Percentiles rank a stretch among this genome's conserved stretches.
Conservation (phyloP, 129 eudicot species). For the Chrysanthemum makinoi region DNA sequence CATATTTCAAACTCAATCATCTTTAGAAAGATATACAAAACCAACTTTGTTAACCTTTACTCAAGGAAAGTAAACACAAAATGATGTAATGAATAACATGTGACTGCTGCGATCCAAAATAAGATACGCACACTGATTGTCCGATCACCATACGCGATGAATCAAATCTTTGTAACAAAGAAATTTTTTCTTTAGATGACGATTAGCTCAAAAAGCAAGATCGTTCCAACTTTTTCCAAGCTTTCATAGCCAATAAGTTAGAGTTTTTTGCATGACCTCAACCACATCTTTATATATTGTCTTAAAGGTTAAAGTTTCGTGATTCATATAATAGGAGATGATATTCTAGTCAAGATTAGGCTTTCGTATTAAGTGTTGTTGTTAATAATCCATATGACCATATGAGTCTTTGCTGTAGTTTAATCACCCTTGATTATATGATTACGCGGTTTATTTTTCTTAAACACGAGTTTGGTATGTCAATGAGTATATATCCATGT, state of each 20-base stretch:
- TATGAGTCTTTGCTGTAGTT: too few relatives aligned
- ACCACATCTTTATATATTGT: neutral
- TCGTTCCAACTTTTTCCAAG: neutral
- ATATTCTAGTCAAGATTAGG: neutral
- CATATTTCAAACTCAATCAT: conserved; percentile 10
- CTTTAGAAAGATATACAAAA: neutral
- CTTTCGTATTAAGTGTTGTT: too few relatives aligned
- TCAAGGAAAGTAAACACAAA: too few relatives aligned
- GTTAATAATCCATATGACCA: too few relatives aligned
- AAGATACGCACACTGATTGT: too few relatives aligned
- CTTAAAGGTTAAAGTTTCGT: neutral
- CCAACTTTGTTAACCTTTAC: neutral
- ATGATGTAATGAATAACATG: too few relatives aligned
- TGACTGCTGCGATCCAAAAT: too few relatives aligned
- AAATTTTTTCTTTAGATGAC: neutral
- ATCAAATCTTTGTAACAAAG: conserved; percentile 1
- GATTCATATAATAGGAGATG: neutral
- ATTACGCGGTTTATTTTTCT: too few relatives aligned
- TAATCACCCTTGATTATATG: too few relatives aligned
- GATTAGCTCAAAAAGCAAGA: neutral
- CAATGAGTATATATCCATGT: too few relatives aligned
- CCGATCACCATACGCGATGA: too few relatives aligned
- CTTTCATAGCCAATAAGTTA: neutral
- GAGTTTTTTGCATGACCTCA: neutral
- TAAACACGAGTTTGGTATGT: too few relatives aligned